A percentile compares a stretch with the other conserved stretches of the same genome.
Conservation (phyloP, 148 eudicot genomes). For the Amaranthus hypochondriacus region DNA sequence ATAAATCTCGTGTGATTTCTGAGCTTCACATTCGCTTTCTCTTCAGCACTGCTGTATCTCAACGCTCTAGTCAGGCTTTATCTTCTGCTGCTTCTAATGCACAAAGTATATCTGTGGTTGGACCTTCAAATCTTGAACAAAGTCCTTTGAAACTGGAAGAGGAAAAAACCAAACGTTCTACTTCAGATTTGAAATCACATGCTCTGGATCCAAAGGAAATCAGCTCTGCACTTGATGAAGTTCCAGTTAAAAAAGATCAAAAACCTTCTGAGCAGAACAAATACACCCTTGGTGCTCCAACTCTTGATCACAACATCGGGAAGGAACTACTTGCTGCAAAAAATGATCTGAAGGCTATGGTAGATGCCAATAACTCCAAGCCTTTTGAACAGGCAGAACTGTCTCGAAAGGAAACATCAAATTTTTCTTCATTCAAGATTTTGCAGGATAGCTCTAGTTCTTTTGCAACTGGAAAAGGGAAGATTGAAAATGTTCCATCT, state of each 20-base stretch:
- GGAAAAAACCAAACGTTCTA: conserved; percentile 24
- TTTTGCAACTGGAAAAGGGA: conserved; percentile 24
- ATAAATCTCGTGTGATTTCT: not conserved
- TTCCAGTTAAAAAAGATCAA: conserved; percentile 22
- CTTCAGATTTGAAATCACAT: conserved; percentile 16
- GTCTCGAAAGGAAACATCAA: conserved; percentile 22
- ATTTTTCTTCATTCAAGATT: conserved; percentile 22
- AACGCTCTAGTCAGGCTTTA: conserved; percentile 26
- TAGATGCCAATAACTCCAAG: conserved; percentile 24
- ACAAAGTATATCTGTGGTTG: conserved; percentile 29
- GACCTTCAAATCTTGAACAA: conserved; percentile 22
- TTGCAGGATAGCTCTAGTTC: conserved; percentile 16
- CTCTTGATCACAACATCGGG: conserved; percentile 17
- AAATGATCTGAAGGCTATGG: conserved; percentile 17
- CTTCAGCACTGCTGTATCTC: conserved; percentile 46
- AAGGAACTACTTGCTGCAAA: conserved; percentile 22
- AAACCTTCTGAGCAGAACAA: conserved; percentile 15
- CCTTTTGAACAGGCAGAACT: conserved; percentile 20
- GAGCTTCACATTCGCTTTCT: not conserved
- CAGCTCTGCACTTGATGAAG: conserved; percentile 25
- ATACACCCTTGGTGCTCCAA: conserved; percentile 8
- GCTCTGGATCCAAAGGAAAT: conserved; percentile 31
- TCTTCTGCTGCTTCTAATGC: conserved; percentile 38
- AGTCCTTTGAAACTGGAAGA: conserved; percentile 23
- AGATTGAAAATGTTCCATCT: conserved; percentile 20